Percentiles rank a stretch among this genome's conserved stretches.
Conservation (phyloP, 805 yeast species). For the Barnettozyma botsteinii region DNA sequence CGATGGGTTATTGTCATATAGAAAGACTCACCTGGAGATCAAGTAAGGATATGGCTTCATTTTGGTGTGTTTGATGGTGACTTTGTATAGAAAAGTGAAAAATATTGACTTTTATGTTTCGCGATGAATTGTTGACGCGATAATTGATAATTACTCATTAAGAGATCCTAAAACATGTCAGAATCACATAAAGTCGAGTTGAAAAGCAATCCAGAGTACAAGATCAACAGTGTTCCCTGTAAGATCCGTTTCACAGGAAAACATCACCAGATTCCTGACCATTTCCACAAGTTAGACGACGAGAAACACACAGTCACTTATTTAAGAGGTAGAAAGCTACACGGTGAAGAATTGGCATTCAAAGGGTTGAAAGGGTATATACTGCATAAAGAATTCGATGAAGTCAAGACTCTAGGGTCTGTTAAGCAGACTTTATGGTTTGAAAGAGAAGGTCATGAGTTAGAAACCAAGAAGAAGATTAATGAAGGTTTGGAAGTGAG, state of each 20-base stretch:
- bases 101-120: background rate
- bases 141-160: too few relatives aligned
- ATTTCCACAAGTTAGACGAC: slow-evolving; percentile 14
- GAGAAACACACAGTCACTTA: slow-evolving; percentile 21
- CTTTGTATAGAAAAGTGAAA: background rate
- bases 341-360: slow-evolving; percentile 21
- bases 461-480: slow-evolving; percentile 22
- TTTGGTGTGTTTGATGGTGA: background rate
- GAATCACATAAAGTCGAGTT: slow-evolving; percentile 1
- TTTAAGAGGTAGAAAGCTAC: slow-evolving; percentile 31
- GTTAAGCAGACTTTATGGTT: slow-evolving; percentile 24
- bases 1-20: too few relatives aligned
- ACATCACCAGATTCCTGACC: slow-evolving; percentile 12
- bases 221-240: slow-evolving; percentile 25
- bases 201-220: background rate
- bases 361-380: slow-evolving; percentile 16
- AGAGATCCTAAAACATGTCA: background rate
- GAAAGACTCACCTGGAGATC: slow-evolving; percentile 22
- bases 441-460: slow-evolving; percentile 35
- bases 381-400: slow-evolving; percentile 19
- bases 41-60: slow-evolving; percentile 16
- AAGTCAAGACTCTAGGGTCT: slow-evolving; percentile 13
- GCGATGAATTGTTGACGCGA: background rate
- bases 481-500: slow-evolving; percentile 26
- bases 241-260: slow-evolving; percentile 21